phyloP scores from a whole-genome alignment of 2,329 filamentous ascomycete species.

The Chaetomium olivaceum region DNA sequence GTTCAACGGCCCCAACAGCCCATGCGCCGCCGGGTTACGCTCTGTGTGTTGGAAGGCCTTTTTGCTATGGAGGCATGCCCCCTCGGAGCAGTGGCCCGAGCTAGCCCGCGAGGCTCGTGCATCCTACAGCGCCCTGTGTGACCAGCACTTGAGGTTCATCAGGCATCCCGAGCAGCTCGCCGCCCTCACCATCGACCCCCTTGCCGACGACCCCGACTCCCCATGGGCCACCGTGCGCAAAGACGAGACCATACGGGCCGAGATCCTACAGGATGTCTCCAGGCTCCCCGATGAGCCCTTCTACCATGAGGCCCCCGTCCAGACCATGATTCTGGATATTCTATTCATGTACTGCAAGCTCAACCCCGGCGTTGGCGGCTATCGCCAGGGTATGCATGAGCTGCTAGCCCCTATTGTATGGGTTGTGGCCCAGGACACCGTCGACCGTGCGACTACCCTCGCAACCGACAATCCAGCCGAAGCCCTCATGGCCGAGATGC shows the following conservation, averaged over 20 bases:
- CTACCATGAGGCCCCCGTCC: constrained; percentile 78
- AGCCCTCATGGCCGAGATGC: constrained; percentile 60
- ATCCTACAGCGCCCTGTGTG: constrained; percentile 70
- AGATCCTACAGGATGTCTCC: constrained; percentile 93
- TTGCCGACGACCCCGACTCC: constrained; percentile 84
- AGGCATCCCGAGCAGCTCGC: constrained; percentile 79
- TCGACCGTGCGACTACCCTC: constrained; percentile 51
- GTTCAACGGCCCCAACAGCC: constrained; percentile 58
- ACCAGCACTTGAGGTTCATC: constrained; percentile 78
- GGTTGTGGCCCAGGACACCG: constrained; percentile 78
- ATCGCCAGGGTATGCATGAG: constrained; percentile 99
- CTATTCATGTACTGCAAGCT: constrained; percentile 95
- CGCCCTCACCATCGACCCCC: constrained; percentile 71
- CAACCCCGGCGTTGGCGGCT: constrained; percentile 80
- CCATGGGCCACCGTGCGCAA: constrained; percentile 86
- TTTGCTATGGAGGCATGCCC: constrained; percentile 70
- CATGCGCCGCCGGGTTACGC: constrained; percentile 71
- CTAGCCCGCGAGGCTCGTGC: constrained; percentile 67
- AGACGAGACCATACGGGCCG: constrained; percentile 79
- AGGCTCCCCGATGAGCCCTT: constrained; percentile 89
- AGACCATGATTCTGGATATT: constrained; percentile 81
- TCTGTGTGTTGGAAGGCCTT: constrained; percentile 95
- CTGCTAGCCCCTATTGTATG: constrained; percentile 85
- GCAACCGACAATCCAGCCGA: constrained; percentile 44
- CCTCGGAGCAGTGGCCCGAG: constrained; percentile 67